Evolutionary conservation across 2,329 filamentous ascomycete species (phyloP).

Genomic region (Aspergillus sp.): DNA sequence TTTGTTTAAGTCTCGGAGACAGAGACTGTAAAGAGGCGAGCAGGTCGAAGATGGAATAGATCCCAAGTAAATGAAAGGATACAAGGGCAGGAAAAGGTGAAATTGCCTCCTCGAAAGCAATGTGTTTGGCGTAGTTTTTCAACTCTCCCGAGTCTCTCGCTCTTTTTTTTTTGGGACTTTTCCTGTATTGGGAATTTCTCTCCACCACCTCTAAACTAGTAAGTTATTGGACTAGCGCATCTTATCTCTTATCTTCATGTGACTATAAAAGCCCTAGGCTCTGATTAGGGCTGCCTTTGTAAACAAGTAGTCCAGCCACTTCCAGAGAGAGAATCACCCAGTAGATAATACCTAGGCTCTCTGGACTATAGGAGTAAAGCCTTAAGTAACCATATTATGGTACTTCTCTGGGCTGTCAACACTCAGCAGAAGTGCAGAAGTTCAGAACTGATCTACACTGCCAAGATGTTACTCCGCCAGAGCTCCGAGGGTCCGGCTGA

Average conservation of each 20-base stretch:
- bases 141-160: constrained; percentile 7
- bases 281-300: constrained; percentile 31
- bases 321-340: neutral
- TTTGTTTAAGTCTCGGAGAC: neutral
- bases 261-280: constrained; percentile 24
- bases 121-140: constrained; percentile 19
- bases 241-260: constrained; percentile 28
- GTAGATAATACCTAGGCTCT: neutral
- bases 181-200: constrained; percentile 35
- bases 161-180: constrained; percentile 38
- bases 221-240: constrained; percentile 4
- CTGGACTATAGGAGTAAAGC: neutral
- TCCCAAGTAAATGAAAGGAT: constrained; percentile 4
- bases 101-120: constrained; percentile 9
- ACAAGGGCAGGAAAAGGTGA: constrained; percentile 15
- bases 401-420: neutral
- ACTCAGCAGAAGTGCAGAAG: too few species aligned
- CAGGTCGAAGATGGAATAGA: neutral
- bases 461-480: constrained; percentile 23
- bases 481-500: constrained; percentile 3
- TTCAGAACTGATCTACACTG: neutral
- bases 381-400: neutral
- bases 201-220: constrained; percentile 24
- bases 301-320: neutral
- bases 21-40: neutral